Evolutionary conservation across 2,329 filamentous ascomycete genomes (phyloP).

Genomic region (Aspergillus ibericus): DNA sequence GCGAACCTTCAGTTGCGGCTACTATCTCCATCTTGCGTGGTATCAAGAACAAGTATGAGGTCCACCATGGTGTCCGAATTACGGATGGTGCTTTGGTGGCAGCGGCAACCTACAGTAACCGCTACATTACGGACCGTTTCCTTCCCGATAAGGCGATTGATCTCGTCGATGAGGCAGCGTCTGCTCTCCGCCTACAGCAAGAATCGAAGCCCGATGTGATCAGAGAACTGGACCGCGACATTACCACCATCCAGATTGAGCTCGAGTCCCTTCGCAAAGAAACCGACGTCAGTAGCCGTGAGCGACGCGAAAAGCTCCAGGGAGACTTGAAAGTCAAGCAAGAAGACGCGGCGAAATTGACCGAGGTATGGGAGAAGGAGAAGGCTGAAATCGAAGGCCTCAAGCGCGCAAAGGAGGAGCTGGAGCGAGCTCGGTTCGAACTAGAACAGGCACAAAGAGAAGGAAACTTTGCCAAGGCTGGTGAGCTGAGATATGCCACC

Average conservation of each 20-base stretch:
- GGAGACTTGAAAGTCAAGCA: constrained; percentile 72
- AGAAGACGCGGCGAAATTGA: constrained; percentile 72
- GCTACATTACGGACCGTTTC: constrained; percentile 95
- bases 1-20: constrained; percentile 84
- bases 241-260: constrained; percentile 97
- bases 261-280: constrained; percentile 93
- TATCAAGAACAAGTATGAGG: constrained; percentile 97
- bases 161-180: constrained; percentile 92
- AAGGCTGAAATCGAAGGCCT: constrained; percentile 80
- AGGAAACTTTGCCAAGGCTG: constrained; percentile 86
- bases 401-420: constrained; percentile 82
- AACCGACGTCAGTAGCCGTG: constrained; percentile 82
- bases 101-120: constrained; percentile 86
- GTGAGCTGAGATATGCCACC: constrained; percentile 81
- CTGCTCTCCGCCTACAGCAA: constrained; percentile 84
- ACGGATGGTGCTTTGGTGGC: constrained; percentile 90
- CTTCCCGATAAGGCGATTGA: constrained; percentile 97
- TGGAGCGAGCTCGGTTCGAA: constrained; percentile 81
- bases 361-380: constrained; percentile 86
- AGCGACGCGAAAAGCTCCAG: constrained; percentile 84
- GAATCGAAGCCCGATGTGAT: constrained; percentile 97
- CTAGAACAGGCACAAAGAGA: constrained; percentile 84
- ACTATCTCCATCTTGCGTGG: constrained; percentile 94
- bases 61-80: constrained; percentile 94
- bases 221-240: constrained; percentile 85